Percentiles rank a stretch among this genome's conserved stretches.
These are phyloP conservation scores for Rosellinia necatrix DNA, from an alignment of 2,329 filamentous ascomycete species.

Conservation along the genomic window DNA sequence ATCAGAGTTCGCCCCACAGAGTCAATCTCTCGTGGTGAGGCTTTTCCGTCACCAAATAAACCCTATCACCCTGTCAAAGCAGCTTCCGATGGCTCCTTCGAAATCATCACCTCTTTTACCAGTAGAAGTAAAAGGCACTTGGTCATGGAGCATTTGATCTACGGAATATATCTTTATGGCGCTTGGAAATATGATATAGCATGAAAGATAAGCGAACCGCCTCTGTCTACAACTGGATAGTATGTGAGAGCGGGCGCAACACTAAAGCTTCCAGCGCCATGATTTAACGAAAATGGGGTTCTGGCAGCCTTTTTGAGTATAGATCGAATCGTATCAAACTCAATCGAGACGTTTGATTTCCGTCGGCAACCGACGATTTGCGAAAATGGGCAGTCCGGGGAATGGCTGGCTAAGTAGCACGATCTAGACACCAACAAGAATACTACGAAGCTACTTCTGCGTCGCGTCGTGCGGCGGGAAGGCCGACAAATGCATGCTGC, in stretches of 20 bases:
- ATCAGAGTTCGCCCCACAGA: constrained; percentile 1
- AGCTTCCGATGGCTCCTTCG: not conserved
- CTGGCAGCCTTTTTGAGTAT: not conserved
- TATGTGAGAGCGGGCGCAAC: not conserved
- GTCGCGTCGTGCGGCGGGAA: not conserved
- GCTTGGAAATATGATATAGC: too few relatives aligned
- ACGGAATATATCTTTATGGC: not conserved
- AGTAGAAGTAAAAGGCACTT: not conserved
- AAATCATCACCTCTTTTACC: too few relatives aligned
- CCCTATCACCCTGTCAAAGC: not conserved
- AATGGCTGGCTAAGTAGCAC: not conserved
- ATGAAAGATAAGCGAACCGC: not conserved
- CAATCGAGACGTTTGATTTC: not conserved
- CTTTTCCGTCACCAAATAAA: not conserved
- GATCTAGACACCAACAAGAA: not conserved
- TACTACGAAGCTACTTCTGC: not conserved
- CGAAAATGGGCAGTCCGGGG: constrained; percentile 2
- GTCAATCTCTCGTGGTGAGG: constrained; percentile 3
- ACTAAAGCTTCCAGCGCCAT: not conserved
- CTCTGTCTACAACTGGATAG: not conserved
- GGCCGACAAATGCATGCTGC: not conserved
- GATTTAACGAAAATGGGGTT: not conserved
- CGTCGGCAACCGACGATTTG: not conserved
- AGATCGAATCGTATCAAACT: not conserved
- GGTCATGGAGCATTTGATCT: not conserved